A percentile compares a stretch with the other conserved stretches of the same genome.
Conservation (phyloP, 2,329 filamentous ascomycete species). For the Botryosphaeria dothidea region DNA sequence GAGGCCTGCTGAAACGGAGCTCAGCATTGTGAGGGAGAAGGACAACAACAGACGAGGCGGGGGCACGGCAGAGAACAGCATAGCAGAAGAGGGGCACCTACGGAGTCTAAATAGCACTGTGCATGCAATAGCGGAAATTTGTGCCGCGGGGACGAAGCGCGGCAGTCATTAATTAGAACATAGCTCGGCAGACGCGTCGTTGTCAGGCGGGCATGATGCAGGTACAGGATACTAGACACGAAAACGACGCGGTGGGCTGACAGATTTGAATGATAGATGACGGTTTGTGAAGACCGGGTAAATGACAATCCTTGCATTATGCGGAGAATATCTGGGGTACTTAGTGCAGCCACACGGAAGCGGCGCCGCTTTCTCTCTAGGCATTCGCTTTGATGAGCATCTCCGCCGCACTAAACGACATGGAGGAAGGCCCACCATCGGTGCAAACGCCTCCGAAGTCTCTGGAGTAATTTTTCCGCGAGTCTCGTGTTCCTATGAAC, state of each 20-base stretch:
- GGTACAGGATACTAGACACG: slow-evolving; percentile 2
- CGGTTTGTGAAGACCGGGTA: background rate
- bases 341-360: background rate
- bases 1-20: slow-evolving; percentile 6
- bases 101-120: background rate
- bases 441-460: background rate
- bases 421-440: background rate
- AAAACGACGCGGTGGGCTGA: slow-evolving; percentile 7
- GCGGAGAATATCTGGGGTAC: slow-evolving; percentile 8
- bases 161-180: background rate
- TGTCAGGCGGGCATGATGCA: background rate
- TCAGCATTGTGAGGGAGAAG: background rate
- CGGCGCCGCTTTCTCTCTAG: background rate
- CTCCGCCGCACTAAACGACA: slow-evolving; percentile 6
- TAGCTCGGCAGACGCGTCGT: slow-evolving; percentile 5
- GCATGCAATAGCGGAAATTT: slow-evolving; percentile 2
- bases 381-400: background rate
- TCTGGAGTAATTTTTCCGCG: slow-evolving; percentile 3
- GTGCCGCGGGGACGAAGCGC: background rate
- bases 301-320: background rate
- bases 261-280: background rate
- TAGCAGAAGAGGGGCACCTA: background rate
- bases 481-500: background rate
- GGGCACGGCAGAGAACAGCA: slow-evolving; percentile 1
- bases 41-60: background rate